Base-by-base conservation (phyloP, 2,329 filamentous ascomycete species). In the Hymenoscyphus albidus region DNA sequence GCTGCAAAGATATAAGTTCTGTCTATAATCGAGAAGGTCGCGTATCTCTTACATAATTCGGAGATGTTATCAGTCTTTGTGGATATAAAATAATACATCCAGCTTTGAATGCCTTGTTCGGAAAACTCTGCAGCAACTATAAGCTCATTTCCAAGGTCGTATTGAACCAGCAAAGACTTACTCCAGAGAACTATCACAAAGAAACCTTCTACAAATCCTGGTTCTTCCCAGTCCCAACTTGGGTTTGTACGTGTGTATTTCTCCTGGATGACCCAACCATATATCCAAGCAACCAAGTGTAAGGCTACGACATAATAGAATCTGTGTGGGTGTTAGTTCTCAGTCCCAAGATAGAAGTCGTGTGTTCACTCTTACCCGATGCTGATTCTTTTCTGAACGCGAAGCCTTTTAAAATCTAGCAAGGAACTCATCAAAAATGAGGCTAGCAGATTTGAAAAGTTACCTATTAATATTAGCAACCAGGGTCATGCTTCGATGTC, bases 181-280 rank as follows among this genome's bases (percentile, higher is more conserved):
- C 77, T 73, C 81, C 80, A 80, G 68, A 92, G 83, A 2, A 92
- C 71, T 74, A 88, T 91, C 14, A 90, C 80, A 0, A 81, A 85
- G 69, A 91, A 92, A 0, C 82, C 86, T 40, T 80, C 78, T 0
- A 87, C 88, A 61, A 92, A 92, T 0, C 85, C 86, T 0, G 77
- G 66, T 63, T 81, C 81, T 0, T 73, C 70, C 89, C 89, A 92
- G 73, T 91, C 89, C 67, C 85, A 87, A 0, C 80, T 82, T 0
- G 88, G 88, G 27, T 79, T 76, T 0, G 83, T 83, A 9, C 76
- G 73, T 14, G 79, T 79, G 74, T 85, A 91, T 40, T 82, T 80
- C 67, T 82, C 80, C 69, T 84, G 80, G 5, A 84, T 74, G 5
- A 84, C 79, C 82, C 81, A 83, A 12, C 74, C 81, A 65, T 84